These are phyloP conservation scores for Sabuloglossum arenarium DNA, from an alignment of 495 filamentous ascomycete genomes.

Conservation along the genomic window DNA sequence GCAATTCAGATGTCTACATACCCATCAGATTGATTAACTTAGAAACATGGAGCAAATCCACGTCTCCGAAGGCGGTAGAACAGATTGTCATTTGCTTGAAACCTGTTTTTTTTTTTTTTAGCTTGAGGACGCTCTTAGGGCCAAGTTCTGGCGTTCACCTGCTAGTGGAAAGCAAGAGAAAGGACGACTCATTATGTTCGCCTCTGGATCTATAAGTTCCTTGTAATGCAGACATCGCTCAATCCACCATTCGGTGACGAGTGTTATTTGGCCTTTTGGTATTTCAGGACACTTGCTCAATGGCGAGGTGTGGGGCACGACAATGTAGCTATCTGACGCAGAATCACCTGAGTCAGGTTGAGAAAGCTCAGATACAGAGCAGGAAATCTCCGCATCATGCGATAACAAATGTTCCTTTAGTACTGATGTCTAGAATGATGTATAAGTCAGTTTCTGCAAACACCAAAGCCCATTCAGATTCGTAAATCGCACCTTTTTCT, in stretches of 20 bases:
- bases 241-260: constrained; percentile 83
- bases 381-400: constrained; percentile 29
- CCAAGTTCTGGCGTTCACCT: constrained; percentile 20
- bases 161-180: constrained; percentile 45
- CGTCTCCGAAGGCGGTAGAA: constrained; percentile 64
- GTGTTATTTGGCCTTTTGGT: constrained; percentile 15
- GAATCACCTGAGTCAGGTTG: constrained; percentile 19
- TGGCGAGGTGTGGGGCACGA: constrained; percentile 32
- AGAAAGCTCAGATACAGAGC: constrained; percentile 21
- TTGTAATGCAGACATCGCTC: constrained; percentile 69
- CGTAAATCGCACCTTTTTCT: constrained; percentile 23
- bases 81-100: constrained; percentile 49
- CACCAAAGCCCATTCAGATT: background rate
- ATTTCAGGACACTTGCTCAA: constrained; percentile 15
- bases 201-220: constrained; percentile 41
- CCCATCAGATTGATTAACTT: constrained; percentile 58
- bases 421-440: constrained; percentile 17
- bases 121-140: background rate
- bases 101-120: constrained; percentile 15
- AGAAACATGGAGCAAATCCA: constrained; percentile 65
- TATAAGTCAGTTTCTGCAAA: constrained; percentile 6
- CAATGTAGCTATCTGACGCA: constrained; percentile 25
- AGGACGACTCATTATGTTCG: constrained; percentile 53
- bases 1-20: constrained; percentile 10
- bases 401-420: constrained; percentile 30